These are phyloP conservation scores for Agrocybe chaxingu DNA, from an alignment of 768 basidiomycete species.

Conservation along the genomic window DNA sequence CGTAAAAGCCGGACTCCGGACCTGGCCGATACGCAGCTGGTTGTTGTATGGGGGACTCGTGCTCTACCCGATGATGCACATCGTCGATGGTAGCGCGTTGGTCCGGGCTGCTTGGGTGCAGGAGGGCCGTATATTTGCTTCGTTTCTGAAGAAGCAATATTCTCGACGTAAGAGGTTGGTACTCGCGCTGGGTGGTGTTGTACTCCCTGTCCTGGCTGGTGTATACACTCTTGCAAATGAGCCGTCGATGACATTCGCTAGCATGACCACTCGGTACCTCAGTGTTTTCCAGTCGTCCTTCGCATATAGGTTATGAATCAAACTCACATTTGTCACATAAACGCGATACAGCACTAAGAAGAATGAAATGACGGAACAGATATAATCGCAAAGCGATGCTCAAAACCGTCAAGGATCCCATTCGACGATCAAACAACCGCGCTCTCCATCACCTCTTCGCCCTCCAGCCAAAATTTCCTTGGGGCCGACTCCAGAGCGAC, in stretches of 20 bases:
- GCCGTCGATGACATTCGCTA: slow-evolving; percentile 52
- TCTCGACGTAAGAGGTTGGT: slow-evolving; percentile 15
- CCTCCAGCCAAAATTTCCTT: no score
- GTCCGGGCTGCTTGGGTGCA: slow-evolving; percentile 50
- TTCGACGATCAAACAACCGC: no score
- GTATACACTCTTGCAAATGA: slow-evolving; percentile 52
- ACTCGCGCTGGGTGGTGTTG: slow-evolving; percentile 30
- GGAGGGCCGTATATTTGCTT: slow-evolving; percentile 14
- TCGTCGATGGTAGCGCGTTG: slow-evolving; percentile 55
- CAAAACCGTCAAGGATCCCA: no score
- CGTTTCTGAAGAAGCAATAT: slow-evolving; percentile 16
- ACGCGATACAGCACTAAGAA: no score
- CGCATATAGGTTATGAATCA: slow-evolving; percentile 36
- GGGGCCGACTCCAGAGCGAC: no score
- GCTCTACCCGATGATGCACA: slow-evolving; percentile 53
- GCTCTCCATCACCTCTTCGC: no score
- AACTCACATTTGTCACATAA: no score
- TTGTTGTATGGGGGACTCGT: slow-evolving; percentile 63
- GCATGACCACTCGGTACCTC: slow-evolving; percentile 46
- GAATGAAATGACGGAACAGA: no score
- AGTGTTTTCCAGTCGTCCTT: slow-evolving; percentile 45
- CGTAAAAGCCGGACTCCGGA: slow-evolving; percentile 66
- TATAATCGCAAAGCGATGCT: no score
- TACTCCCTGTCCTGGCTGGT: slow-evolving; percentile 55
- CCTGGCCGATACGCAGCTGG: slow-evolving; percentile 63